These are phyloP conservation scores for Pseudonectria foliicola DNA, from an alignment of 2,329 filamentous ascomycete genomes.

Conservation along the genomic window DNA sequence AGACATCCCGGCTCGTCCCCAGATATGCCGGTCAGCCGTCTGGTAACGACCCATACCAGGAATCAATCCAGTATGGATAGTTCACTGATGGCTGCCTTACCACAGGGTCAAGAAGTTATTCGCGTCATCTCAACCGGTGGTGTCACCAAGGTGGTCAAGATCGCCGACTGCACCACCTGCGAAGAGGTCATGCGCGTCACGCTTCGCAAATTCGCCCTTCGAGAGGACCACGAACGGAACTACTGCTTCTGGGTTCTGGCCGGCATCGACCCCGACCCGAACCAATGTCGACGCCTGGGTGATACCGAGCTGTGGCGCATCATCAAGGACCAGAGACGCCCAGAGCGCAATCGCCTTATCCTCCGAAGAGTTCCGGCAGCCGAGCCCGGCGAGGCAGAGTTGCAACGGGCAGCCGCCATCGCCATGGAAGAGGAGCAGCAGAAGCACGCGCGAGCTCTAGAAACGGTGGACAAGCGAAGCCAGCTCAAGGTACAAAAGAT, in stretches of 20 bases:
- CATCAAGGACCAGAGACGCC: constrained; percentile 76
- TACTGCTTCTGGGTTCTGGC: constrained; percentile 96
- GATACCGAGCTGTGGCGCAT: constrained; percentile 88
- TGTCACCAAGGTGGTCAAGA: constrained; percentile 87
- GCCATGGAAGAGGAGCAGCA: constrained; percentile 80
- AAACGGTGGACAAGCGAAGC: constrained; percentile 65
- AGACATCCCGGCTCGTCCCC: constrained; percentile 55
- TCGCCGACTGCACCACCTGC: constrained; percentile 82
- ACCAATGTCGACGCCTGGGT: constrained; percentile 71
- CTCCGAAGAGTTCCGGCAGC: constrained; percentile 87
- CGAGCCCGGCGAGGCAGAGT: constrained; percentile 79
- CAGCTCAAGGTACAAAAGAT: constrained; percentile 85
- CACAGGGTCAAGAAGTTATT: constrained; percentile 80
- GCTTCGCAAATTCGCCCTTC: constrained; percentile 76
- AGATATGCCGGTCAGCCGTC: constrained; percentile 55
- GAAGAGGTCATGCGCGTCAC: constrained; percentile 91
- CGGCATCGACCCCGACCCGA: constrained; percentile 75
- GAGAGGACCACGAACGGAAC: constrained; percentile 85
- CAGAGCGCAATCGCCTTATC: constrained; percentile 85
- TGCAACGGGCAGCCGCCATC: constrained; percentile 81
- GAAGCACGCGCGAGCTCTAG: constrained; percentile 56
- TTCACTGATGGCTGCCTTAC: constrained; percentile 77
- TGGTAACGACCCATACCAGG: constrained; percentile 63
- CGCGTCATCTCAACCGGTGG: constrained; percentile 89
- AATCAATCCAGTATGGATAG: constrained; percentile 81